Base-by-base conservation (phyloP, 192 early-diverging fungal genomes). In the Thamnidium elegans region DNA sequence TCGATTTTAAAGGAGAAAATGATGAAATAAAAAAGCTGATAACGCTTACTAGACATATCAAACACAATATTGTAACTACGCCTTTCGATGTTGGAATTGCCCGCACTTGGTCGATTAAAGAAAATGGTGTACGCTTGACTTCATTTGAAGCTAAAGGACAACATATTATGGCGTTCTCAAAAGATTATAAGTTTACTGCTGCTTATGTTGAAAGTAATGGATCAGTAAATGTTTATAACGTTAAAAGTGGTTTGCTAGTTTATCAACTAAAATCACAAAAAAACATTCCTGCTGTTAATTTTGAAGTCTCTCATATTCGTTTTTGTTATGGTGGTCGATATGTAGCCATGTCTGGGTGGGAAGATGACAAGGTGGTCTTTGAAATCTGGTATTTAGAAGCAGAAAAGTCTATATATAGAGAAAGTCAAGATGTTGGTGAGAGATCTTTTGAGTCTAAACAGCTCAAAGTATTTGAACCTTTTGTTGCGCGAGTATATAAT, bases 311-410 rank as follows among this genome's bases (percentile, higher is more conserved):
- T 1, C 7, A 42, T 43, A 43, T 59, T 20, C 13, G 58, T 7
- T 59, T 59, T 45, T 59, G 58, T 43, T 23, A 59, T 45, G 43
- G 19, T 39, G 20, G 42, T 8, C 19, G 58, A 44, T 44, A 44
- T 30, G 17, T 59, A 10, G 21, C 36, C 10, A 59, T 59, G 3
- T 43, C 21, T n/a, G 58, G 58, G 43, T 44, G 17, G 13, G 43
- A 44, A 13, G 39, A 14, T 5, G 21, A 42, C 42, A 45, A 6
- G 10, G 43, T 59, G 2, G 43, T 36, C 2, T 59, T 59, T 59
- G 58, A 59, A 23, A 45, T 59, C 13, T 59, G 58, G 39, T 17
- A 42, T 30, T 19, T 43, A 43, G 43, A 26, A 42, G 19, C 10
- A 4, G 36, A 21, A 20, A 59, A 14, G 13, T 48, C 17, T 14